Evolutionary conservation across 257 asterid genomes (phyloP), one percentile per base, ranked within the genome.

Genomic region (Penstemon newberryi): DNA sequence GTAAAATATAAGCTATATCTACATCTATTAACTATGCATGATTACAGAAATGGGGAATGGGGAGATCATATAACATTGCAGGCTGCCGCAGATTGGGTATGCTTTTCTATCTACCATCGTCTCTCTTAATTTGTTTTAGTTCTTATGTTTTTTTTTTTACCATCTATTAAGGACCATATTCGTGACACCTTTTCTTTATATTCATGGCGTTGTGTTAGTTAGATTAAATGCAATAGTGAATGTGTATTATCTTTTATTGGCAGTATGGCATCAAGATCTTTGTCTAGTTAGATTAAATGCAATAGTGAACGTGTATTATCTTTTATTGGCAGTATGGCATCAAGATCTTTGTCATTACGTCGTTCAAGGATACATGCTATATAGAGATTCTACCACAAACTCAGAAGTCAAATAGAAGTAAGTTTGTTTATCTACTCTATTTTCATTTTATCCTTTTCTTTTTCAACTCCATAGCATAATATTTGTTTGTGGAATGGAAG

Each of bases 51-150:
- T 13, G 97, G 97, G 40, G 98, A 92, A 84, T 92, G 98, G 98
- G 98, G 98, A 5, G 97, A 92, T 78, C 95, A 92, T 66, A 76
- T 90, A 78, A 92, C 98, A 8, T 74, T 92, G 79, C 97, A 90
- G 78, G 98, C 97, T n/a, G 96, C 97, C 44, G 90, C 95, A 54
- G 97, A 93, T 81, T 78, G 79, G 85, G 97, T 93, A 85, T 25
- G 60, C n/a, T 13, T 50, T 19, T 70, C 73, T 72, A 56, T 61
- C 71, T 33, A 15, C 49, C 44, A 40, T 46, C 38, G 13, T 70
- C 67, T 44, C 54, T 69, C 41, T 60, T 50, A 18, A n/a, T 10
- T 33, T 39, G 5, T 25, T 36, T 2, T 13, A 6, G 33, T 66
- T 44, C 12, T 6, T 12, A 43, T n/a, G n/a, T 41, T 58, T 67